phyloP scores from a whole-genome alignment of 2,329 filamentous ascomycete species.

The Trichoderma oligosporum region DNA sequence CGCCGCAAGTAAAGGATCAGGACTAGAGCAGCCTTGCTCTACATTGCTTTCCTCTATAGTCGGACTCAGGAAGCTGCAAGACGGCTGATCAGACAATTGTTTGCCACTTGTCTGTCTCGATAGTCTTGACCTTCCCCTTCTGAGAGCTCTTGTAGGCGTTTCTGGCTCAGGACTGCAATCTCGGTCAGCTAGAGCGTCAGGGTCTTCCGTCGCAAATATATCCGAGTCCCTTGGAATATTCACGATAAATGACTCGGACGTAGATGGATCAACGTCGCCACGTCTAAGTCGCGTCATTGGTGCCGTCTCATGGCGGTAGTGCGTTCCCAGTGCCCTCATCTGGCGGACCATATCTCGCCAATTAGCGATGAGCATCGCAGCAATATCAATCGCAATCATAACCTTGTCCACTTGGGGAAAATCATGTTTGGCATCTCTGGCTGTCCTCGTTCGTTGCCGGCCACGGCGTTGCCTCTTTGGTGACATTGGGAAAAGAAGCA shows the following conservation, averaged over 20 bases:
- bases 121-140: constrained; percentile 24
- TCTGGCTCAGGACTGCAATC: constrained; percentile 37
- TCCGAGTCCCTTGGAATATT: constrained; percentile 10
- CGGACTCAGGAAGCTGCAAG: constrained; percentile 30
- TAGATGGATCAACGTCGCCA: constrained; percentile 36
- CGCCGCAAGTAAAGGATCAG: background rate
- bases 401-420: constrained; percentile 51
- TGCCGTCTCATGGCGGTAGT: constrained; percentile 25
- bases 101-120: background rate
- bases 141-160: constrained; percentile 31
- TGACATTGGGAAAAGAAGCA: constrained; percentile 42
- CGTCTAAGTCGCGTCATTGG: constrained; percentile 19
- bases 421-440: constrained; percentile 15
- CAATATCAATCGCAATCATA: constrained; percentile 54
- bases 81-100: constrained; percentile 9
- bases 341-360: constrained; percentile 63
- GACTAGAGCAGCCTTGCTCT: constrained; percentile 13
- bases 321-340: constrained; percentile 46
- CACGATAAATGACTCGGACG: constrained; percentile 40
- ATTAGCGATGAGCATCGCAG: constrained; percentile 62
- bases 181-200: constrained; percentile 18
- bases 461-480: constrained; percentile 39
- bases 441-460: constrained; percentile 24
- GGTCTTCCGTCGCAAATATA: constrained; percentile 17
- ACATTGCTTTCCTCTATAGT: constrained; percentile 31